Conservation (phyloP, 768 basidiomycete species). For the Russula olivacea region DNA sequence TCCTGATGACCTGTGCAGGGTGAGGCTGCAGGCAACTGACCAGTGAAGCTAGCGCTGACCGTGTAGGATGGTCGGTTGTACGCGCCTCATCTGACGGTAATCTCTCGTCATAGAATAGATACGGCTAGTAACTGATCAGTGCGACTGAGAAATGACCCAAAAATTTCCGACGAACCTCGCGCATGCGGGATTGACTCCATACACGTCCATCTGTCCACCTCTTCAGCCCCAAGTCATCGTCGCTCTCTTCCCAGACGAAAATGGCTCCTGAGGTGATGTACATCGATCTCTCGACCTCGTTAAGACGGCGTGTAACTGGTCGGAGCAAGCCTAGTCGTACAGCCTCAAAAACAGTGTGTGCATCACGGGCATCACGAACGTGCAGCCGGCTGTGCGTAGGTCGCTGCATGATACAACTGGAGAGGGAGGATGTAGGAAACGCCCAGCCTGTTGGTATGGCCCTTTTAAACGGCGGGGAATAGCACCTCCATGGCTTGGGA, state of each 20-base stretch:
- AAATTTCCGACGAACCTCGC: constrained; percentile 39
- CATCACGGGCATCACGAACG: constrained; percentile 59
- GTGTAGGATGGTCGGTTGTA: constrained; percentile 34
- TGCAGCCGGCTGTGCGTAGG: constrained; percentile 62
- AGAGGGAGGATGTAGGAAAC: constrained; percentile 33
- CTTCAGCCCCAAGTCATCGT: constrained; percentile 58
- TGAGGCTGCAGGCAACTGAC: constrained; percentile 7
- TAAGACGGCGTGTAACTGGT: constrained; percentile 50
- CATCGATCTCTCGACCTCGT: constrained; percentile 52
- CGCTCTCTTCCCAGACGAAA: constrained; percentile 67
- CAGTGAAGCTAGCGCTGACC: constrained; percentile 31
- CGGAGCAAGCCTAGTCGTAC: constrained; percentile 49
- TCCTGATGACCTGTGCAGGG: constrained; percentile 26
- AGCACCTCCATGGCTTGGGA: constrained; percentile 20
- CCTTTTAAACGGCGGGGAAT: constrained; percentile 19
- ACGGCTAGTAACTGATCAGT: constrained; percentile 40
- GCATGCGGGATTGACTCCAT: constrained; percentile 64
- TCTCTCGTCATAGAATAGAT: constrained; percentile 65
- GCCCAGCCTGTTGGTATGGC: constrained; percentile 13
- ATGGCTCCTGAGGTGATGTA: constrained; percentile 56
- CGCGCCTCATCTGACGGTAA: constrained; percentile 41
- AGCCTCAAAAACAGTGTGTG: constrained; percentile 60
- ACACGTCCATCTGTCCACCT: constrained; percentile 68
- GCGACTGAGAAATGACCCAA: constrained; percentile 1
- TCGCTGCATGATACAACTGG: constrained; percentile 46